Base-by-base conservation (phyloP, 106 monocot species). In the Allium fistulosum region DNA sequence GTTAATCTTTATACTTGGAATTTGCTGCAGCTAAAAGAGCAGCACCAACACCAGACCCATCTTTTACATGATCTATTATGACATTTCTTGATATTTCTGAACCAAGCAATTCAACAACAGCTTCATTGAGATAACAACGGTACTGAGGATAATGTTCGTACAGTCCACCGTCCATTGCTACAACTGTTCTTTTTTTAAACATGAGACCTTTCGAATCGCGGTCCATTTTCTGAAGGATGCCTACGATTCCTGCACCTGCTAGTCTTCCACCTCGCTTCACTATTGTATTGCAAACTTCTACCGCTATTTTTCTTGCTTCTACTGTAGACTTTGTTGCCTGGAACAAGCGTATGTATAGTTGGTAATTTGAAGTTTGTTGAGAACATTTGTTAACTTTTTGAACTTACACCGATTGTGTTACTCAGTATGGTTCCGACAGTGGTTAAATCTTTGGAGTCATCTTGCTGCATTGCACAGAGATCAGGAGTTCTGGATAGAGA, bases 91-190 rank as follows among this genome's bases (percentile, higher is more conserved):
- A 81, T 10, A 51, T 37, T 53, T 77, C 79, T 11, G 63, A 63
- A 7, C 88, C 88, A 37, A 88, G 75, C 37, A 88, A 57, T 69
- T 88, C 88, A 8, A 56, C 47, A 0, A 88, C 82, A 60, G 88
- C 84, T 16, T 80, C 77, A 69, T 85, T 73, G 7, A 88, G 62
- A 69, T 82, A 79, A 50, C 62, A 69, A 46, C 74, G 79, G 69
- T 82, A 88, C 51, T 82, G 82, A 26, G 79, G 81, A 67, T 88
- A 85, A 56, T 88, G 73, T 74, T 79, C 84, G 55, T 88, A 88
- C 7, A 88, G 82, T 3, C 88, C 84, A 22, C 88, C 82, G 53
- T 88, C 88, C 81, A 88, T 88, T 28, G 88, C 84, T 10, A 88
- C 79, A 22, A 88, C 84, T 9, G 76, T 82, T 17, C 84, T 81